Evolutionary conservation across 305 asterid species (phyloP), one percentile per base, ranked within the genome.

Genomic region (Nicotiana rustica): DNA sequence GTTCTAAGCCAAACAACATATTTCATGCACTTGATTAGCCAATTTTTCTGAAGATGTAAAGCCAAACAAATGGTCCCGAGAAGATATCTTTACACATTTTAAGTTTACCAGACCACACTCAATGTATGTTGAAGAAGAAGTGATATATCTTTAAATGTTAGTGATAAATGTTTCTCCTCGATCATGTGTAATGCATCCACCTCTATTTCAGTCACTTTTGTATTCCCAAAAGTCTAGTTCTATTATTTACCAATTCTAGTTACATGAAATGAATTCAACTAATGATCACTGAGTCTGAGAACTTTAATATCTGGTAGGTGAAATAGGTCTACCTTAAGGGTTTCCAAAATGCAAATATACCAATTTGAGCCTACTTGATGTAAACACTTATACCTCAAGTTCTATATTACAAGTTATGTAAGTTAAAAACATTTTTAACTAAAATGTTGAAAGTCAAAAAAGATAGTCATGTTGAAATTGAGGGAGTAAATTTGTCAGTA

Each of bases 251-350:
- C 10, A 75, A 25, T 21, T 49, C 44, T 29, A 15, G 64, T 52
- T 75, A 52, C 79, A 75, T 49, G 79, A 75, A 25, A 75, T 10
- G 36, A 52, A 75, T 52, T 52, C 62, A 52, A 75, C 65, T 52
- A 25, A 6, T 8, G 52, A 52, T 29, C 15, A 3, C 79, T 29
- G 44, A 29, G 25, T 21, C 15, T 0, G 7, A 71, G 61, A 13
- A 52, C 29, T 25, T 25, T 52, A 52, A 25, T 25, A 71, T 5
- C 44, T 15, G 18, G 79, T 65, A 12, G 41, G 29, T 4, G 29
- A 49, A 8, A 75, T 25, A 25, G 9, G 8, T 25, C 64, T 49
- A 49, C 29, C 15, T 75, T 3, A 13, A 49, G 41, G 41, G 49
- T 73, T 73, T 49, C 61, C 61, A 12, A 44, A 71, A 18, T 71